Base-by-base conservation (phyloP, 1,284 basidiomycete genomes). In the Clitocybe nebularis region DNA sequence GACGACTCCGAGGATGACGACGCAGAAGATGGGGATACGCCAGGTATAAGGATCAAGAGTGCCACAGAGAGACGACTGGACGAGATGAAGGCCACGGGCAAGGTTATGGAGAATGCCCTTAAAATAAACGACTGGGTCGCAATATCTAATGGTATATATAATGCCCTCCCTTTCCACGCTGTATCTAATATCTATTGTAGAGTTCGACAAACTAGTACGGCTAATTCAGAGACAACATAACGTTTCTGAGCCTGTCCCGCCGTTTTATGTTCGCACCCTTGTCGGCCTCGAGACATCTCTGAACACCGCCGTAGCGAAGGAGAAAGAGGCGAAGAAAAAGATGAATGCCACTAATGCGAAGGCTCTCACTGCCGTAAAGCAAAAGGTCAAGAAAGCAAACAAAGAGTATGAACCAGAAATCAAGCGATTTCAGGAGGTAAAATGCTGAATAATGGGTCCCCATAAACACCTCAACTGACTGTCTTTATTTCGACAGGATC, bases 71-170 rank as follows among this genome's bases (percentile, higher is more conserved):
- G 90, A 64, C 75, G 92, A 37, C 63, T 89, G 54, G 90, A 88
- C 47, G 89, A 93, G 71, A 92, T 95, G 77, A 89, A 91, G 65
- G 80, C 81, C 1, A 87, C 87, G 8, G 89, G 92, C 41, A 92
- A 89, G 68, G 75, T 74, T 38, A 95, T 99, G 68, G 91, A 96
- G 44, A 99, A 99, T 63, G 93, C 88, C 19, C 74, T 93, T 54
- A 95, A 93, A 72, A 95, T 94, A 57, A 93, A 91, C 55, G 93
- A 99, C 69, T 99, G 96, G 96, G 85, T 87, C 16, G 84, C 84
- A 24, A 96, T 94, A 56, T 89, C 86, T 33, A 85, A 81, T 54
- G 93, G 93, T 93, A 53, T 71, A 61, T 24, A 39, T 44, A 32
- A 20, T 38, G 42, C 28, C 14, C 39, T 17, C 30, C 22, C 9